Evolutionary conservation across 2,329 filamentous ascomycete species (phyloP), one percentile per base, ranked within the genome.

Genomic region (Xylariaceae sp.): DNA sequence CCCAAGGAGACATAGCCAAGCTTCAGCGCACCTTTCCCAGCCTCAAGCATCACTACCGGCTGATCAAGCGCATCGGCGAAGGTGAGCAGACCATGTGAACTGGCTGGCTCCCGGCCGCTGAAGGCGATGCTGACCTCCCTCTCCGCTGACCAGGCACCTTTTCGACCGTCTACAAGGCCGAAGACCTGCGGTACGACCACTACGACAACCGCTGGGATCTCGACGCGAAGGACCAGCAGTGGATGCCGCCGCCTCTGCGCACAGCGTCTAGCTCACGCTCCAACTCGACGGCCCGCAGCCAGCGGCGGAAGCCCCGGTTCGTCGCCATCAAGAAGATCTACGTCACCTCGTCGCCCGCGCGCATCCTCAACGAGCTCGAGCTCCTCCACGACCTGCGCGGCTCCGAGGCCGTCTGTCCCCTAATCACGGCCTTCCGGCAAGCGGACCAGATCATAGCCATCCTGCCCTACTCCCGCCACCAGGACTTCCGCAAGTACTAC

Each of bases 251-350:
- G n/a, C 76, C 79, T 1, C 55, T 77, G 9, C 82, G 77, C 53
- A 52, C 68, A 57, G 46, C 60, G 58, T 37, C 67, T 61, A 49
- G 59, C 51, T 30, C 49, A 7, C 65, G 65, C 26, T 53, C 61
- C 31, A 58, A 55, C 14, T 56, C 57, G 25, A 50, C 52, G 24
- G 49, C 56, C 33, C 46, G 54, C 14, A 53, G 49, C 15, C 58
- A 57, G 25, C 64, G 63, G 35, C 65, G 63, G 32, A 71, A 65
- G 45, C 68, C 82, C 16, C 85, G 83, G 55, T 96, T 82, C 53
- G 93, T 98, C 42, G 92, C 93, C 14, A 85, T 98, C 60, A 98
- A 98, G 66, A 98, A 98, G 66, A 98, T 98, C 49, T 98, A 98
- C 59, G 92, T 96, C 44, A 98, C 93, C 1, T 95, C 89, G 42